Evolutionary conservation across 768 basidiomycete species (phyloP), one percentile per base, ranked within the genome.

Genomic region (Leccinellum luteum): DNA sequence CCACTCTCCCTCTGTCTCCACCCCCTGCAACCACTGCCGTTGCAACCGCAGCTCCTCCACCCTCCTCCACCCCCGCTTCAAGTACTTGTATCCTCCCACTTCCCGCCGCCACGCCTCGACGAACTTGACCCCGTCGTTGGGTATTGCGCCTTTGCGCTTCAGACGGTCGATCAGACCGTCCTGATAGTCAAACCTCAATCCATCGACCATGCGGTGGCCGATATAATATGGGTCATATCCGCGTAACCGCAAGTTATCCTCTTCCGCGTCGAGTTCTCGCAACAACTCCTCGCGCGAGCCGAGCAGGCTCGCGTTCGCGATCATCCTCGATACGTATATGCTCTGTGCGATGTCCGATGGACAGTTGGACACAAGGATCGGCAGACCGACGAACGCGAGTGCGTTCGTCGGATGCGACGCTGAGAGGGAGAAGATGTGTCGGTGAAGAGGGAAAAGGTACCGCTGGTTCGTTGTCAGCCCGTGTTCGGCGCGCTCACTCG

Each of bases 401-500:
- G 83, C 81, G 38, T 76, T 82, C 2, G 76, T 66, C 1, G 83
- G 84, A 52, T 81, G 71, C 8, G 68, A 64, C 5, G 77, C 64
- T n/a, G 76, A 75, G 43, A 85, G 69, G 14, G 79, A 81, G 60
- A 87, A 77, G 25, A 85, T 78, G 66, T 84, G 80, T 27, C 71
- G 66, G 64, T 82, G 75, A 6, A 85, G 67, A 1, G 85, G 84
- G 65, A 81, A 82, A 41, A 86, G 76, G 63, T 85, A 83, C 1
- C 74, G 74, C 21, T 75, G 64, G 68, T 85, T 87, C 30, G 75
- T 80, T 17, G 76, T 74, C 31, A 85, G 74, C 1, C 59, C 21
- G 3, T 13, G 56, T 9, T 30, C 57, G 32, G 38, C n/a, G 4
- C 68, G 60, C 8, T 60, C 32, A 44, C 19, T 62, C 21, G 62